Base-by-base conservation (phyloP, 1,284 basidiomycete species). In the Pseudozyma flocculosa region DNA sequence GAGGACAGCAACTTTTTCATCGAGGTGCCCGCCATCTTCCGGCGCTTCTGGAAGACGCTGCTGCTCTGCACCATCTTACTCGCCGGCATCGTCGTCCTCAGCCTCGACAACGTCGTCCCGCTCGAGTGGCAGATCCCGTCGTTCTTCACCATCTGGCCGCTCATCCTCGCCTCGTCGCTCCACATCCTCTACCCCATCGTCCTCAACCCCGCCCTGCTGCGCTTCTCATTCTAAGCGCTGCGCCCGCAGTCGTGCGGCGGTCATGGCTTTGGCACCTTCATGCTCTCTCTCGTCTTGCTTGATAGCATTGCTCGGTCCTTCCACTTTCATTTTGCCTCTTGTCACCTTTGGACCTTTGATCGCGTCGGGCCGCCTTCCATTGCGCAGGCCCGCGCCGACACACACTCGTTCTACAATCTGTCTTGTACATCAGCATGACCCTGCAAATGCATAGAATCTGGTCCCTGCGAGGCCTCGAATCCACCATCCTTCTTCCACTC, bases 11-110 rank as follows among this genome's bases (percentile, higher is more conserved):
- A 91, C 78, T 91, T 92, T 81, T 92, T 89, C 84, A 84, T 87
- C 47, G 90, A 92, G 77, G 85, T 90, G 9, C 90, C 90, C 0
- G 84, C 83, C 57, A 91, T 91, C 75, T 80, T 68, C 36, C 54
- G 54, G 41, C 32, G 58, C 15, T 65, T 66, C 55, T 72, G 68
- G 64, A 45, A 49, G 34, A 45, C 49, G 42, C 43, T 51, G 39
- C 40, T 30, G 41, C 24, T 57, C 36, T 52, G 49, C 43, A 19
- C 52, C 8, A 81, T 85, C 2, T 45, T 92, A 54, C 53, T 84
- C 23, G 58, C 89, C 38, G 80, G 73, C 45, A 85, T 88, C 80
- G 76, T 84, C 46, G 73, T 88, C 29, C 73, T 89, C 29, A 80
- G 84, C 0, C 81, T 82, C 11, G 54, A 78, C n/a, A n/a, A n/a